Evolutionary conservation across 106 monocot genomes (phyloP), one percentile per base, ranked within the genome.

Genomic region (Chionographis japonica): DNA sequence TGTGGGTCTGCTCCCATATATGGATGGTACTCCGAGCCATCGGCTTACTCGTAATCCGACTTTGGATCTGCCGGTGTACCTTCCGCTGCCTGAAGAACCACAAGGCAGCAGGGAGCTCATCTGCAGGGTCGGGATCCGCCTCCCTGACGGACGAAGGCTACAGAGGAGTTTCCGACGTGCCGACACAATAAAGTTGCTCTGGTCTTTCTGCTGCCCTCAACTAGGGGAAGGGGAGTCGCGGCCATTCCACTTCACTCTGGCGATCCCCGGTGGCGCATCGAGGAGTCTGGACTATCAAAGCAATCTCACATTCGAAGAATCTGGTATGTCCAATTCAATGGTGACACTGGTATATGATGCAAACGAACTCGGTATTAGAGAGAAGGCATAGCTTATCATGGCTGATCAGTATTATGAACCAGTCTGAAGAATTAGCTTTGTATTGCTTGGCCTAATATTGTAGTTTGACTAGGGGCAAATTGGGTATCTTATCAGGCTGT

Each of bases 121-220:
- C 18, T 72, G 78, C 41, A 78, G 72, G 37, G 78, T 78, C 12
- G 78, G 71, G 54, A 72, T 78, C 38, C 72, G 78, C 27, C 67
- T 78, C 13, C 78, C 78, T 8, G 72, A 78, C 73, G 91, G 91
- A 6, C 79, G 80, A 17, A 79, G 91, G 15, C 39, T 95, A 12
- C 91, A 91, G 41, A 84, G 95, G 58, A 84, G 56, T 65, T 95
- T 95, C 54, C 81, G 91, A 9, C 77, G 58, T 3, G 60, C 81
- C 0, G 95, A 95, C 64, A 18, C 95, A 3, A 74, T 65, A 37
- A 84, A 89, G 89, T 62, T 89, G 50, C 42, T 40, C 70, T 62
- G 74, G 9, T 52, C 65, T 1, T 80, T 75, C 68, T n/a, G 53
- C 13, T 75, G 68, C 40, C 56, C 68, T 20, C 75, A 65, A 60